A percentile compares a stretch with the other conserved stretches of the same genome.
phyloP scores from a whole-genome alignment of 768 basidiomycete genomes.

The Leucosporidium scottii region DNA sequence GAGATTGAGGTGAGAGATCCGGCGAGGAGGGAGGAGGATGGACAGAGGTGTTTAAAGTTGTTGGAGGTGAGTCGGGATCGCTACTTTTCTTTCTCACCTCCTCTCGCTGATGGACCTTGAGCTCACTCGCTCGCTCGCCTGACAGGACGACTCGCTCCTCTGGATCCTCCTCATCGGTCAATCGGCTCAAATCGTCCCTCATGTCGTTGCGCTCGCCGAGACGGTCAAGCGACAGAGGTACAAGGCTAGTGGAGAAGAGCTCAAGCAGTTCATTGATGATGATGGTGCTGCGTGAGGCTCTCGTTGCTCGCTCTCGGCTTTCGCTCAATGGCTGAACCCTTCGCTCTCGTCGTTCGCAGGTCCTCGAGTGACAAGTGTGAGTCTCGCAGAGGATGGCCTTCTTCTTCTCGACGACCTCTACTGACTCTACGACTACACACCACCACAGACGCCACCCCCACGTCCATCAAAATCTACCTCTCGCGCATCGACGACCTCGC shows the following conservation, averaged over 20 bases:
- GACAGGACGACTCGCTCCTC: neutral
- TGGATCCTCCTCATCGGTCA: neutral
- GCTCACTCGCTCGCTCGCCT: no score
- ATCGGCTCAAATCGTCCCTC: neutral
- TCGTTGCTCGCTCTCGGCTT: no score
- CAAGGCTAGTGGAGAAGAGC: neutral
- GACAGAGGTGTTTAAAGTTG: neutral
- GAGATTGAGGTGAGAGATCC: slow-evolving; percentile 1
- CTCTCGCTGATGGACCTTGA: no score
- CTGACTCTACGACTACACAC: no score
- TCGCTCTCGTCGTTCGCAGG: no score
- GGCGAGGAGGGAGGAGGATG: neutral
- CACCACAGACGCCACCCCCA: no score
- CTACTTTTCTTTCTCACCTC: no score
- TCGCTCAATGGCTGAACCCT: no score
- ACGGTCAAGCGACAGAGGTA: neutral
- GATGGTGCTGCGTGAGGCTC: neutral
- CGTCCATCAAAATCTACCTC: neutral
- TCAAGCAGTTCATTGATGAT: neutral
- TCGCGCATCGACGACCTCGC: slow-evolving; percentile 1
- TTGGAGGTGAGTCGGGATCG: neutral
- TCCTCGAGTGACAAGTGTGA: no score
- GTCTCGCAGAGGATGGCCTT: no score
- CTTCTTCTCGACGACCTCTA: no score
- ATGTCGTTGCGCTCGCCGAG: neutral